Conservation (phyloP, 1,284 basidiomycete species). For the Cystobasidiaceae sp. region DNA sequence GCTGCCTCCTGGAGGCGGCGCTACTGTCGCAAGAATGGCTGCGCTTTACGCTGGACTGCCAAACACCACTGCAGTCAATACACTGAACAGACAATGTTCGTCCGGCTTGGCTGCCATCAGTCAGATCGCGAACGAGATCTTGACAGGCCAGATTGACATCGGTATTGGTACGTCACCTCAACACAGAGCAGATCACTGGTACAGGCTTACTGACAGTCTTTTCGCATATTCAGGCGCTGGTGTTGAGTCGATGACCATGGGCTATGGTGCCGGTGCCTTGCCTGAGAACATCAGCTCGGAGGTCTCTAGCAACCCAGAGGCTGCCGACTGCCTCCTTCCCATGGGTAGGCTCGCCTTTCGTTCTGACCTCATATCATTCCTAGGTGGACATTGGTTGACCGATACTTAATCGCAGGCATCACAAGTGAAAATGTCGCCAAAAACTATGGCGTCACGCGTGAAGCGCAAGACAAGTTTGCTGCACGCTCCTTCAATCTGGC, state of each 20-base stretch:
- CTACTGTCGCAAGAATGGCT: constrained; percentile 51
- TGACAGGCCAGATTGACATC: constrained; percentile 46
- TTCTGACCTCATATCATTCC: constrained; percentile 22
- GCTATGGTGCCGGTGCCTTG: constrained; percentile 56
- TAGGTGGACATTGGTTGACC: too few species aligned
- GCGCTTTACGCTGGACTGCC: constrained; percentile 71
- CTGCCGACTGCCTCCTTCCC: constrained; percentile 87
- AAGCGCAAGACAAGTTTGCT: constrained; percentile 75
- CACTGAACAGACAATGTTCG: constrained; percentile 92
- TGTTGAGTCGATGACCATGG: constrained; percentile 84
- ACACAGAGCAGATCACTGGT: constrained; percentile 56
- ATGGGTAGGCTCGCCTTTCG: constrained; percentile 35
- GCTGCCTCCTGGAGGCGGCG: constrained; percentile 85
- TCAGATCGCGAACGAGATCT: constrained; percentile 85
- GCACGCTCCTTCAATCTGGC: constrained; percentile 80
- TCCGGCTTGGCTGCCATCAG: constrained; percentile 83
- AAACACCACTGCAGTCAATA: constrained; percentile 70
- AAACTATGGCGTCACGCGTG: constrained; percentile 68
- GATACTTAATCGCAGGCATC: constrained; percentile 65
- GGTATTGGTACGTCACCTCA: constrained; percentile 29
- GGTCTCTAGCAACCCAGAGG: constrained; percentile 69
- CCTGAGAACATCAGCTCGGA: constrained; percentile 68
- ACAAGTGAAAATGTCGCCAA: constrained; percentile 92
- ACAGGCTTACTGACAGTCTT: constrained; percentile 8
- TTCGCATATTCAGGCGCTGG: constrained; percentile 60